Evolutionary conservation across 1,284 basidiomycete genomes (phyloP).

Genomic region (Boletus hoseneyae): DNA sequence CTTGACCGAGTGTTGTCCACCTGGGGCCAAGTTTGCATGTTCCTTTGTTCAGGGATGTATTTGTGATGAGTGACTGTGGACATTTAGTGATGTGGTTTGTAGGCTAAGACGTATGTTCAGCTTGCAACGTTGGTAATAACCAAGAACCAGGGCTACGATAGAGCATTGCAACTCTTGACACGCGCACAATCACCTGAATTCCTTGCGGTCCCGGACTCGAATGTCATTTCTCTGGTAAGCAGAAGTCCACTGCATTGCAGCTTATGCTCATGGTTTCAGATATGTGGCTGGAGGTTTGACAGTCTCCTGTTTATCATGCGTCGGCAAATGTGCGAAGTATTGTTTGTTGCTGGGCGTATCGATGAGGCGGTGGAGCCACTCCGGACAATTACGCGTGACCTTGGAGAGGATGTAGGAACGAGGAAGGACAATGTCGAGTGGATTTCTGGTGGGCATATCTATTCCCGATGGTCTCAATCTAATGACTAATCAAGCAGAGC

Average conservation of each 20-base stretch:
- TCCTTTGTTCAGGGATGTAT: slow-evolving; percentile 6
- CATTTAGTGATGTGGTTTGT: not conserved
- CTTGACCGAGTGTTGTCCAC: slow-evolving; percentile 3
- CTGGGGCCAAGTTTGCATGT: slow-evolving; percentile 1
- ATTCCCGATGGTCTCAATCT: not conserved
- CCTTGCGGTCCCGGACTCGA: not conserved
- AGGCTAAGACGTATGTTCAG: slow-evolving; percentile 12
- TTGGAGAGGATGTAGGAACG: not conserved
- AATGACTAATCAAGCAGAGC: slow-evolving; percentile 5
- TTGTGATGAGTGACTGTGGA: not conserved
- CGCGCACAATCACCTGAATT: slow-evolving; percentile 6
- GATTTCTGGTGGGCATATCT: not conserved
- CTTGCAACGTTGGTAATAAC: not conserved
- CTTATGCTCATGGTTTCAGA: slow-evolving; percentile 1
- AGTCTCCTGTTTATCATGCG: slow-evolving; percentile 1
- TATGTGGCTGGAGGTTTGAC: slow-evolving; percentile 14
- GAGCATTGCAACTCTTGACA: slow-evolving; percentile 1
- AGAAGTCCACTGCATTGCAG: not conserved
- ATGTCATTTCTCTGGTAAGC: slow-evolving; percentile 4
- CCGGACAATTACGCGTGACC: not conserved
- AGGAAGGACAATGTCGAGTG: slow-evolving; percentile 7
- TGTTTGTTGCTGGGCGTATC: not conserved
- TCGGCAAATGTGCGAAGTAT: slow-evolving; percentile 3
- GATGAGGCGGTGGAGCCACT: slow-evolving; percentile 2
- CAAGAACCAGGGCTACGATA: slow-evolving; percentile 1